These are phyloP conservation scores for Pestalotiopsis sp. DNA, from an alignment of 2,329 filamentous ascomycete genomes.

Conservation along the genomic window DNA sequence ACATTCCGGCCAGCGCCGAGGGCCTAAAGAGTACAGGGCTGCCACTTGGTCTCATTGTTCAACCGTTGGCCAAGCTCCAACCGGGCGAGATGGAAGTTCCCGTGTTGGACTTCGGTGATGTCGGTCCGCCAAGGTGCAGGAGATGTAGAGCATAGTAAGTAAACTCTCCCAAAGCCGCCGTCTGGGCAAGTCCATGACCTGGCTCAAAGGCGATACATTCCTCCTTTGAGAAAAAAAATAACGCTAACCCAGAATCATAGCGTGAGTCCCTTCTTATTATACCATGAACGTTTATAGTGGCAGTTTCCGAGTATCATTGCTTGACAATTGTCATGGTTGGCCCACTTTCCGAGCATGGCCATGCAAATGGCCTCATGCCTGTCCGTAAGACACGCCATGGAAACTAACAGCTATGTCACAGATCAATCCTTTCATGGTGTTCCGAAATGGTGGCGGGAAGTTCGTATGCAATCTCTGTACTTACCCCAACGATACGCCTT, in stretches of 20 bases:
- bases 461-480: conserved; percentile 98
- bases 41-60: conserved; percentile 84
- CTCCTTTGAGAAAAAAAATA: not conserved
- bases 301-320: not conserved
- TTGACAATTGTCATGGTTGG: not conserved
- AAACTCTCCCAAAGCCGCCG: not conserved
- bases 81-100: conserved; percentile 86
- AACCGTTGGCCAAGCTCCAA: conserved; percentile 83
- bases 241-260: not conserved
- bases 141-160: conserved; percentile 65
- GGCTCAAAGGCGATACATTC: conserved; percentile 29
- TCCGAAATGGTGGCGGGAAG: conserved; percentile 90
- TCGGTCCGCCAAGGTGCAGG: conserved; percentile 86
- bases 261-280: not conserved
- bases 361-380: not conserved
- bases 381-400: not conserved
- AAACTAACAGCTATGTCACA: conserved; percentile 55
- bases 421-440: conserved; percentile 99
- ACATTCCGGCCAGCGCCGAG: conserved; percentile 83
- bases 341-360: not conserved
- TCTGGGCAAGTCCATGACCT: not conserved
- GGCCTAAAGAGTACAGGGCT: conserved; percentile 79
- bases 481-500: conserved; percentile 90
- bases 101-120: conserved; percentile 91
- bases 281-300: not conserved